Evolutionary conservation across 306 rosid species (phyloP).

Genomic region (Fragaria iinumae): DNA sequence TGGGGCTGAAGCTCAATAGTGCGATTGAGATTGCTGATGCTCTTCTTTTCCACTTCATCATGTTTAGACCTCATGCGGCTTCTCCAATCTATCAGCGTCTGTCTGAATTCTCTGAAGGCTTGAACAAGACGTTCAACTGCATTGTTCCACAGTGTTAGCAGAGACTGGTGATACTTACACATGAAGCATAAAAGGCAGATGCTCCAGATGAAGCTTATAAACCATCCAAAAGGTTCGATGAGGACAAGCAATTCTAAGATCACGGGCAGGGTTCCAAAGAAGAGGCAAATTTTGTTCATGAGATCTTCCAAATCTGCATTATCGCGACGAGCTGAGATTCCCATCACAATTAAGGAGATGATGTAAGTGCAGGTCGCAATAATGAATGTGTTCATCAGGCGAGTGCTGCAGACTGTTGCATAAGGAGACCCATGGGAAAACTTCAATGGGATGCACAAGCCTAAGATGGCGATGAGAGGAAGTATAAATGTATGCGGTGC

Average conservation of each 20-base stretch:
- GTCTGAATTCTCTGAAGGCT: background rate
- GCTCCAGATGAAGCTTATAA: background rate
- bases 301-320: background rate
- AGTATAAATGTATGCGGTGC: background rate
- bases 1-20: too few species aligned
- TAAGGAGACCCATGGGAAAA: background rate
- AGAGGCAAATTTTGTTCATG: background rate
- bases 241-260: background rate
- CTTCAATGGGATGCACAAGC: background rate
- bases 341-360: background rate
- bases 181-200: background rate
- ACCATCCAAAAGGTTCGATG: background rate
- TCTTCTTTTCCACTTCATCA: too few species aligned
- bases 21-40: background rate
- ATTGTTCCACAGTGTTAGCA: too few species aligned
- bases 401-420: background rate
- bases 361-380: background rate
- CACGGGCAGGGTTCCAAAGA: background rate
- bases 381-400: background rate
- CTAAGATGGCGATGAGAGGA: background rate
- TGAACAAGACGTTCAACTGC: background rate
- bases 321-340: background rate
- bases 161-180: background rate
- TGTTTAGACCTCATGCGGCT: too few species aligned
- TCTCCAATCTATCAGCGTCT: background rate